These are phyloP conservation scores for Goniomonas avonlea DNA, from an alignment of 78 protist genomes.

Conservation along the genomic window DNA sequence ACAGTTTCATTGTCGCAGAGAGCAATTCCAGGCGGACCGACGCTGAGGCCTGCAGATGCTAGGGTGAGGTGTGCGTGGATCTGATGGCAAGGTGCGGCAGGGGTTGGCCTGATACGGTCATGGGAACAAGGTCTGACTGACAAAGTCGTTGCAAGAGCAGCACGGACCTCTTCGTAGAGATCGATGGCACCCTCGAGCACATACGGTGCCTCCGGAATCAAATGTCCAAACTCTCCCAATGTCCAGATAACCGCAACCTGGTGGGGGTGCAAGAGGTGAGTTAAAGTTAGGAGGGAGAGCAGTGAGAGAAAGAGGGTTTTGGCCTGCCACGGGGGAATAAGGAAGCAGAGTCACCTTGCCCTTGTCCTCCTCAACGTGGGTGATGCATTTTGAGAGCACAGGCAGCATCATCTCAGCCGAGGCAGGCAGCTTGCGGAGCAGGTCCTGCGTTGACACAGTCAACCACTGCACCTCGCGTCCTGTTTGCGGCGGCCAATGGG, in stretches of 20 bases:
- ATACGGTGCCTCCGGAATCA: conserved; percentile 65
- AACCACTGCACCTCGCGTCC: too few relatives aligned
- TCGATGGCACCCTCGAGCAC: conserved; percentile 60
- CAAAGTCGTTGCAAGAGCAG: too few relatives aligned
- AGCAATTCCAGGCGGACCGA: conserved; percentile 46
- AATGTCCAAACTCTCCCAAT: conserved; percentile 68
- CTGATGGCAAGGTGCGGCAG: too few relatives aligned
- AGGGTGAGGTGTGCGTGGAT: not conserved
- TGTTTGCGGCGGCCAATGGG: too few relatives aligned
- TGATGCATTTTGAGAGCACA: not conserved
- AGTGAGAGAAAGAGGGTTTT: too few relatives aligned
- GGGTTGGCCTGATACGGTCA: too few relatives aligned
- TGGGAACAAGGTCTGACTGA: too few relatives aligned
- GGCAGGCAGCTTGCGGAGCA: conserved; percentile 39
- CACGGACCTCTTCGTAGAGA: conserved; percentile 24
- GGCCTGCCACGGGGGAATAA: not conserved
- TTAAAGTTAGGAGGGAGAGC: too few relatives aligned
- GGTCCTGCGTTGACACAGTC: conserved; percentile 24
- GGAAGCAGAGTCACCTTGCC: conserved; percentile 8
- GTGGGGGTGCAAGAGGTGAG: too few relatives aligned
- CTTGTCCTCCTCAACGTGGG: not conserved
- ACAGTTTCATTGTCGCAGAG: conserved; percentile 50
- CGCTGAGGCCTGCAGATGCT: not conserved
- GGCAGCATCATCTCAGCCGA: not conserved
- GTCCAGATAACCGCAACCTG: conserved; percentile 70